Evolutionary conservation across 768 basidiomycete genomes (phyloP), one percentile per base, ranked within the genome.

Genomic region (Leccinellum luteum): DNA sequence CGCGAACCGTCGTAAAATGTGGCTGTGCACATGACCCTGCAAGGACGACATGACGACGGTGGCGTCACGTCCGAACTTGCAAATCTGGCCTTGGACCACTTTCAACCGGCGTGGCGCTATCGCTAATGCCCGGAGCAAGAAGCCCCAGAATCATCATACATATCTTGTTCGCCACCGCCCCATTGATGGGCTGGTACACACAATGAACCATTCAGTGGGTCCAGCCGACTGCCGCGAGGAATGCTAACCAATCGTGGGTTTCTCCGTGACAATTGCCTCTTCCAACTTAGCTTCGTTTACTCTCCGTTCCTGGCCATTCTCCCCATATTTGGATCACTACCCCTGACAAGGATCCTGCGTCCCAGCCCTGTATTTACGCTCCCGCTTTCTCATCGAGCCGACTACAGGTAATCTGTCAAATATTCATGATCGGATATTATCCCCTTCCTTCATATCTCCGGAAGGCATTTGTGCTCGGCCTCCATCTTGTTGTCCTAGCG

Each of bases 21-120:
- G 64, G 66, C 66, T 69, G 59, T 69, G 59, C 35, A 44, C 21
- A 27, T 30, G 31, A 47, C 56, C 54, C 48, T 55, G 41, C 14
- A 23, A n/a, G 28, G 47, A 45, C 27, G 30, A 50, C 44, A 54
- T 59, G 49, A 51, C 58, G 58, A 51, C 52, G 43, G 58, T 49
- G 52, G 52, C 52, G 43, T 44, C 43, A 14, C n/a, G n/a, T n/a
- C 30, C 3, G 31, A 31, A 28, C 43, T 41, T 10, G 43, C n/a
- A 30, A 7, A 27, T 8, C 43, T 51, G 12, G 31, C 34, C n/a
- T 41, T 19, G 38, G n/a, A n/a, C 38, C 14, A 41, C n/a, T 41
- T 12, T 41, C 10, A 28, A 19, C 48, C 43, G 28, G 52, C 57
- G 55, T 56, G 65, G 65, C 65, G 61, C 54, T 38, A 50, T 38